phyloP scores from a whole-genome alignment of 176 grass and related monocot species.

The Aegilops umbellulata region DNA sequence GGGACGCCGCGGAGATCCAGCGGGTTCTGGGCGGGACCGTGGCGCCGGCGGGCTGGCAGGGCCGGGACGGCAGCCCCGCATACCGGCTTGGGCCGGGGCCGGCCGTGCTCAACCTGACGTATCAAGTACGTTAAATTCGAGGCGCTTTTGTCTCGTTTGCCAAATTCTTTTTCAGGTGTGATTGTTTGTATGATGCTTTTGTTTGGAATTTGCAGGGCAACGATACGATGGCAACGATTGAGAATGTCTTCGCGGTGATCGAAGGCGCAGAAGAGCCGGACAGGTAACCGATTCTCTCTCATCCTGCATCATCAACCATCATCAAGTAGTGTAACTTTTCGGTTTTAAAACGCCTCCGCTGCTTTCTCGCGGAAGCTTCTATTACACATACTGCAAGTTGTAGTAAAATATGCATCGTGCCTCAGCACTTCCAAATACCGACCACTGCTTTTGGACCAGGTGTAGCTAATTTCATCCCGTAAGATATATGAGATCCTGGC shows the following conservation, averaged over 20 bases:
- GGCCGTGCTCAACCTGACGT: slow-evolving; percentile 72
- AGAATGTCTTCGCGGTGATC: slow-evolving; percentile 89
- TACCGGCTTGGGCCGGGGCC: slow-evolving; percentile 80
- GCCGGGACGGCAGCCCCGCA: slow-evolving; percentile 45
- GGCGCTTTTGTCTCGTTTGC: background rate
- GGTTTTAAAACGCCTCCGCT: background rate
- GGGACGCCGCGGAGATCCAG: slow-evolving; percentile 63
- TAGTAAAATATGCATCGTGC: background rate
- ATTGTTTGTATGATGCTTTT: no score
- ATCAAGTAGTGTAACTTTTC: no score
- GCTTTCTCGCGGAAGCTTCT: background rate
- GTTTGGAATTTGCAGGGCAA: slow-evolving; percentile 47
- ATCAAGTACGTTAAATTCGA: slow-evolving; percentile 34
- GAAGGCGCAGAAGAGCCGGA: slow-evolving; percentile 89
- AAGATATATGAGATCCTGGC: background rate
- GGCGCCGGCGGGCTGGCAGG: slow-evolving; percentile 88
- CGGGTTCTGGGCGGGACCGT: slow-evolving; percentile 51
- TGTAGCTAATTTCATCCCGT: no score
- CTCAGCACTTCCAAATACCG: background rate
- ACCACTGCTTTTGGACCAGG: background rate
- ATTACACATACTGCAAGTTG: background rate
- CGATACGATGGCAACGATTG: slow-evolving; percentile 68
- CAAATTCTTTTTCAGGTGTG: background rate
- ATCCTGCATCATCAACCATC: background rate
- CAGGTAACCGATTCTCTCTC: slow-evolving; percentile 30